Evolutionary conservation across 2,329 filamentous ascomycete genomes (phyloP), one percentile per base, ranked within the genome.

Genomic region (Fusarium austroafricanum): DNA sequence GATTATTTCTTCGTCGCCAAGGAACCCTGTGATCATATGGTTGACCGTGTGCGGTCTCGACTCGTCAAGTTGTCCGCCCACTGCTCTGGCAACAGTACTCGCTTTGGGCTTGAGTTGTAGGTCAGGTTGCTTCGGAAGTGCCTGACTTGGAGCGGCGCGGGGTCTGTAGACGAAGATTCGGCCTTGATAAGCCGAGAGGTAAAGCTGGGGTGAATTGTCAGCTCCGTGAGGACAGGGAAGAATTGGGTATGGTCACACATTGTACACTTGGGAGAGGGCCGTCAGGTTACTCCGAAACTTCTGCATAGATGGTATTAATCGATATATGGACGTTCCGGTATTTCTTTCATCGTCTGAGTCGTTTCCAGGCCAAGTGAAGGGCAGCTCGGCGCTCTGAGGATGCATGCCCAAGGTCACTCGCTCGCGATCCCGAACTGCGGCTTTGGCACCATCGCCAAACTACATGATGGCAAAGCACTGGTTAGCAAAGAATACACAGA

Each of bases 1-100:
- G 7, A 95, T 70, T 29, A 94, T 85, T 76, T 96, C 92, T 50
- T 91, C 82, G 9, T 84, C 79, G 0, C 92, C 92, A 14, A 95
- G 79, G 45, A 91, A 86, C 17, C 90, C 90, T 26, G 91, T 83
- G 12, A 90, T 82, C 17, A 94, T 79, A 67, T 90, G 86, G 72
- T 94, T 95, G 47, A 92, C 84, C 29, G 85, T 83, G 75, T 94
- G 91, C 2, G 86, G 84, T 10, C 79, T 78, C 1, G 52, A 26
- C 1, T 61, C 62, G 57, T 89, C 84, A 29, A 92, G 80, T 58
- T 84, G 83, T 8, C 90, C 90, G 9, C 77, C 74, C 2, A 86
- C 79, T 4, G 68, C 40, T 3, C 73, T 70, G 2, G 81, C 79
- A 21, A 79, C 80, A 63, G 78, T 77, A 23, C 79, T 83, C 14